A percentile compares a stretch with the other conserved stretches of the same genome.
phyloP scores from a whole-genome alignment of 352 stramenopile genomes.

The Globisporangium emineosum region DNA sequence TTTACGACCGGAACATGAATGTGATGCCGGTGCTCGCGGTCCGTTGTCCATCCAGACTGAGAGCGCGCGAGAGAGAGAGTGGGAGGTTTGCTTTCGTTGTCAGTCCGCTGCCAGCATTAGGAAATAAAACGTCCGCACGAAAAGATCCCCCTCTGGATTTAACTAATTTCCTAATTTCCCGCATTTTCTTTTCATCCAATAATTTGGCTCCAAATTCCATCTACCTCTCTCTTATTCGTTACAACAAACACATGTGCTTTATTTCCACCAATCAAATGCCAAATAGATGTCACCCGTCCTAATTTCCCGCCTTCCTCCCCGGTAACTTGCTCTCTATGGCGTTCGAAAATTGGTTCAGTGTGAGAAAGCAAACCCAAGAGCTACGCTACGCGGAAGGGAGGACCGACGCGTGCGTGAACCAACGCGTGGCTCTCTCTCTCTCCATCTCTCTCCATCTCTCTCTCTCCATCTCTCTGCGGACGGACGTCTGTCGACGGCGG shows the following conservation, averaged over 20 bases:
- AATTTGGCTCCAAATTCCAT: not conserved
- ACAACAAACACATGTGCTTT: not conserved
- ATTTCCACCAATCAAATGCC: not conserved
- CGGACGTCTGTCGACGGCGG: too few species aligned
- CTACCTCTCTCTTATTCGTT: not conserved
- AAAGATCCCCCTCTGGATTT: constrained; percentile 6
- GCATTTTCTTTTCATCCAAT: not conserved
- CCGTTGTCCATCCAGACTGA: not conserved
- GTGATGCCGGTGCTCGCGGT: not conserved
- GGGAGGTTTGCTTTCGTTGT: constrained; percentile 4
- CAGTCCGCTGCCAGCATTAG: constrained; percentile 6
- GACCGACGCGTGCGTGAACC: not conserved
- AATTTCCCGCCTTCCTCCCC: not conserved
- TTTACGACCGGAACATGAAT: not conserved
- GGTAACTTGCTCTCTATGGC: not conserved
- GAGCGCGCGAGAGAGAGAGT: not conserved
- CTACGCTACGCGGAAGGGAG: not conserved
- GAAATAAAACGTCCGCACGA: constrained; percentile 11
- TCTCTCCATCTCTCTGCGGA: not conserved
- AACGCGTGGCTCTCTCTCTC: not conserved
- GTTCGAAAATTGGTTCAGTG: constrained; percentile 14
- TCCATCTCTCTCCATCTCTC: not conserved
- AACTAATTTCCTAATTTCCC: not conserved
- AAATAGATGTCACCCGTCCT: not conserved
- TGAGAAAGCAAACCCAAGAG: not conserved